Conservation (phyloP, 208 protist genomes). For the Acanthamoeba royreba region DNA sequence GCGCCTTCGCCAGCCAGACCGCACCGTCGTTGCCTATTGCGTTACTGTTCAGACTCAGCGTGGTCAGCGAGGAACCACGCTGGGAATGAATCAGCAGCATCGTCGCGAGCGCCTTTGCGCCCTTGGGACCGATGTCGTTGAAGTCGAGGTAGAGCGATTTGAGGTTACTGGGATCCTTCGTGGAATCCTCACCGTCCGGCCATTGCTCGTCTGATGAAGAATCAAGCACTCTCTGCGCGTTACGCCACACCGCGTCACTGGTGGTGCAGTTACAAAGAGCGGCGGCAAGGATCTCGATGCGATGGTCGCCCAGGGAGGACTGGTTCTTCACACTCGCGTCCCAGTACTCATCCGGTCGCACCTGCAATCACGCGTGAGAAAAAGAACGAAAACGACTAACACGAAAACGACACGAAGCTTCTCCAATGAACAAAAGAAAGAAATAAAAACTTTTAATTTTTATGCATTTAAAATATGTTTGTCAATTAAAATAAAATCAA, state of each 20-base stretch:
- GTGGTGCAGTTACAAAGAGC: background rate
- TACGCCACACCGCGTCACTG: background rate
- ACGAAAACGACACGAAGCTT: too few species aligned
- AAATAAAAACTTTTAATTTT: too few species aligned
- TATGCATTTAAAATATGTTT: background rate
- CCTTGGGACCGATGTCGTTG: background rate
- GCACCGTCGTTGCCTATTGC: background rate
- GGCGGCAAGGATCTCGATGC: background rate
- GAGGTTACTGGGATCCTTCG: background rate
- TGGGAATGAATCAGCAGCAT: background rate
- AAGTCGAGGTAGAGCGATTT: slow-evolving; percentile 11
- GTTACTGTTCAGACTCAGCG: background rate
- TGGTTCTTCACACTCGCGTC: background rate
- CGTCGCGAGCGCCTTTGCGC: background rate
- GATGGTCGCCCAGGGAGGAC: background rate
- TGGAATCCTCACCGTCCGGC: background rate
- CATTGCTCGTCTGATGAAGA: background rate
- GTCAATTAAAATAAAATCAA: background rate
- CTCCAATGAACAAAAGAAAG: too few species aligned
- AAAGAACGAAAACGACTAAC: too few species aligned
- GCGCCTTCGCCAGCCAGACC: background rate
- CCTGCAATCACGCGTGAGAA: background rate
- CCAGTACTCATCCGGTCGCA: background rate
- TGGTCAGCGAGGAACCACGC: background rate
- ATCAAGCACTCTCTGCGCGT: background rate